Base-by-base conservation (phyloP, 495 filamentous ascomycete species). In the Aspergillus incahuasiensis region DNA sequence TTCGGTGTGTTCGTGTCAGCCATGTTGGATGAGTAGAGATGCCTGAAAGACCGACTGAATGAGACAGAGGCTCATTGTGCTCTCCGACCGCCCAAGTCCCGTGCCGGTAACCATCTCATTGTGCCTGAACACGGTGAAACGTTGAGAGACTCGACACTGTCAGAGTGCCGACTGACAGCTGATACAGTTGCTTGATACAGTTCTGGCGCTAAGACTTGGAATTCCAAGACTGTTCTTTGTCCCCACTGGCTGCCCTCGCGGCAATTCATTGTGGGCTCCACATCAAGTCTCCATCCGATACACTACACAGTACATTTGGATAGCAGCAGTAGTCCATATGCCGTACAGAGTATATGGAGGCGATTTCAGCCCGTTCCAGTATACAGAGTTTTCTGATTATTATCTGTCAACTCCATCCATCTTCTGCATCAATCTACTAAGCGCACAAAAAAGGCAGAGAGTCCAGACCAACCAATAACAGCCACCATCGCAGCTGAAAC, bases 401-500 rank as follows among this genome's bases (percentile, higher is more conserved):
- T 28, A 4, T 28, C 25, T 28, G 3, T 28, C 25, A 28, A 4
- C 8, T 28, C 8, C 25, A n/a, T n/a, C n/a, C n/a, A n/a, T 8
- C 25, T 28, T 28, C 25, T 28, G 8, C 8, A 28, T 8, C 25
- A 28, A 28, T 3, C 3, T 28, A 28, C 8, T 35, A 35, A 35
- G 32, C 32, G 32, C 32, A 7, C 32, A 7, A 11, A 15, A 35
- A 35, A 11, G 32, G 6, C 32, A 35, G 4, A 2, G 8, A 35
- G 32, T 9, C 32, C 32, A 35, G 32, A 15, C 32, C 6, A 35
- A 11, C 32, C 32, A 35, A 9, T 35, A 8, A 25, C 25, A 34
- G 15, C 45, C 25, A 34, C 32, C 47, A 30, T n/a, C n/a, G n/a
- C 47, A 38, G 15, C 18, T 49, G 47, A 49, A 49, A 49, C 47